These are phyloP conservation scores for Pterocarpus macrocarpus DNA, from an alignment of 306 rosid species.

Conservation along the genomic window DNA sequence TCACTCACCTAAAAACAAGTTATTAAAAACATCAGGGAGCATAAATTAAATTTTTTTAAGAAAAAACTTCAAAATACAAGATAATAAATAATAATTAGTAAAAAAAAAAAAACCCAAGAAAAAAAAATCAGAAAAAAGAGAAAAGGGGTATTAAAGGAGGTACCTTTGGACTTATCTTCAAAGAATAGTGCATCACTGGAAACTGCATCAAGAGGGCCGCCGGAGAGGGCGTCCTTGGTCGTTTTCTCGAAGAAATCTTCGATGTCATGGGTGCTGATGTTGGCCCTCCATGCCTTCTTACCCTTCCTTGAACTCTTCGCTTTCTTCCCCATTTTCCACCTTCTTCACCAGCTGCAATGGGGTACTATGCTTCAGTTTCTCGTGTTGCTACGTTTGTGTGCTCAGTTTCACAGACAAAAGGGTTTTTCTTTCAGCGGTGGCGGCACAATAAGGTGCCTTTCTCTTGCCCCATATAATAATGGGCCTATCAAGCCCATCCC, in stretches of 20 bases:
- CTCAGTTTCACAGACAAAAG: not conserved
- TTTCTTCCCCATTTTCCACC: conserved; percentile 73
- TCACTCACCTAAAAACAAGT: not conserved
- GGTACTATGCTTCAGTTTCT: not conserved
- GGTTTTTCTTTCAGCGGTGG: not conserved
- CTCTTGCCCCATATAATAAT: too few species aligned
- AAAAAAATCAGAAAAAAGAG: not conserved
- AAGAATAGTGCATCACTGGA: conserved; percentile 70
- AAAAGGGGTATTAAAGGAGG: not conserved
- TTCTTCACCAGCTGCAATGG: not conserved
- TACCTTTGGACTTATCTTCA: conserved; percentile 80
- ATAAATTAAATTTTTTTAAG: too few species aligned
- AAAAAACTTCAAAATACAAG: too few species aligned
- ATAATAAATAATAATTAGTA: not conserved
- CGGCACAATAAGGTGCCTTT: too few species aligned
- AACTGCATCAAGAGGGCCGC: conserved; percentile 67
- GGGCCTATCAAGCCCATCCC: too few species aligned
- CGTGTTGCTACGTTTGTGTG: not conserved
- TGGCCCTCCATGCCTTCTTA: conserved; percentile 89
- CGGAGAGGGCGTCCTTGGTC: conserved; percentile 81
- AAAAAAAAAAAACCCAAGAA: not conserved
- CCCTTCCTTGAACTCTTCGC: conserved; percentile 85
- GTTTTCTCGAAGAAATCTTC: conserved; percentile 77
- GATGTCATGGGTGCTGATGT: conserved; percentile 84
- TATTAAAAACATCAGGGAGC: not conserved